These are phyloP conservation scores for Leccinellum albellum DNA, from an alignment of 768 basidiomycete genomes.

Conservation along the genomic window DNA sequence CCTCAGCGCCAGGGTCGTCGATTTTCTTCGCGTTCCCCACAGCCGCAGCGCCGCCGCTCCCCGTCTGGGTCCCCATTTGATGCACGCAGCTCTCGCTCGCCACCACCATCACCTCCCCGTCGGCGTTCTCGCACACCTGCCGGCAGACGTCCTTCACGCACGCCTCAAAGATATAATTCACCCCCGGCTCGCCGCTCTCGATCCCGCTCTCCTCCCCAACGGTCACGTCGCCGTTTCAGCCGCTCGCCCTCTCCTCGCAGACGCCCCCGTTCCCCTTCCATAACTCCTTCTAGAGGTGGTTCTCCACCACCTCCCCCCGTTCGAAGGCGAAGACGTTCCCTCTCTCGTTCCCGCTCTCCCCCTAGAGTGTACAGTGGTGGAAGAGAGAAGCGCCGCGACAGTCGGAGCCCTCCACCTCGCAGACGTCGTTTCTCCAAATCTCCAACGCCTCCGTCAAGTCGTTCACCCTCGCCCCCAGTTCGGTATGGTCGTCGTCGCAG, in stretches of 20 bases:
- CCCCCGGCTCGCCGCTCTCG: slow-evolving; percentile 40
- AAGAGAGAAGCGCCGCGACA: slow-evolving; percentile 26
- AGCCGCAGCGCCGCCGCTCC: slow-evolving; percentile 48
- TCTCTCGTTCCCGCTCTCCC: slow-evolving; percentile 29
- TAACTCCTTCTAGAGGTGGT: slow-evolving; percentile 32
- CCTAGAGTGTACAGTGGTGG: slow-evolving; percentile 20
- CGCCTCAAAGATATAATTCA: slow-evolving; percentile 28
- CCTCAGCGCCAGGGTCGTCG: slow-evolving; percentile 44
- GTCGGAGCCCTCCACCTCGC: slow-evolving; percentile 32
- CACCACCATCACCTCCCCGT: slow-evolving; percentile 31
- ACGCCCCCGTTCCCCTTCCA: slow-evolving; percentile 32
- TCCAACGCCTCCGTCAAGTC: slow-evolving; percentile 47
- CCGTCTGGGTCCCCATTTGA: slow-evolving; percentile 35
- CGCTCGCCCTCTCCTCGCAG: slow-evolving; percentile 27
- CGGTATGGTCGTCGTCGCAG: slow-evolving; percentile 47
- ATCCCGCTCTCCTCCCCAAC: slow-evolving; percentile 28
- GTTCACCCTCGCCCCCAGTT: slow-evolving; percentile 30
- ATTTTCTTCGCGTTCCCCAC: slow-evolving; percentile 40
- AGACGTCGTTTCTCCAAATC: slow-evolving; percentile 46
- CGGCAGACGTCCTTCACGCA: slow-evolving; percentile 32
- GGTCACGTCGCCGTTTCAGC: slow-evolving; percentile 24
- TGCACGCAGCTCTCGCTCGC: slow-evolving; percentile 38
- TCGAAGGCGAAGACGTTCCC: slow-evolving; percentile 36
- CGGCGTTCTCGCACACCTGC: slow-evolving; percentile 40
- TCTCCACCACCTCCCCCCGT: slow-evolving; percentile 38